Evolutionary conservation across 2,329 filamentous ascomycete genomes (phyloP).

Genomic region (Pseudopyrenochaeta lycopersici): DNA sequence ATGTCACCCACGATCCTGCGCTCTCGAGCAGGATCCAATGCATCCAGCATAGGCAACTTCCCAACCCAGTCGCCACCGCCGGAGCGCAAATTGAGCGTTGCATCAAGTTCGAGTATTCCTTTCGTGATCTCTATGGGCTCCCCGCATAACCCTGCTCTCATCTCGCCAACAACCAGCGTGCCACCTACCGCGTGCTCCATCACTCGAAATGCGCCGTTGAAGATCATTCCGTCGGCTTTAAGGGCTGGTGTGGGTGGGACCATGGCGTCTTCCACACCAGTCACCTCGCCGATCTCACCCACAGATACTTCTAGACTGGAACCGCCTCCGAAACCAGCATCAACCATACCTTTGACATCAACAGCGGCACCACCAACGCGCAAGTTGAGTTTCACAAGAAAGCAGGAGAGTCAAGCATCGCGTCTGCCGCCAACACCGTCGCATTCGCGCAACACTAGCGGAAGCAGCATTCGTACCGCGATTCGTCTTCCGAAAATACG

Average conservation of each 20-base stretch:
- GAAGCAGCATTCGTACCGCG: slow-evolving; percentile 30
- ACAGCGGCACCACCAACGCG: slow-evolving; percentile 2
- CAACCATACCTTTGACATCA: not conserved
- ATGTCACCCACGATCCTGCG: slow-evolving; percentile 1
- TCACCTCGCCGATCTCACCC: slow-evolving; percentile 27
- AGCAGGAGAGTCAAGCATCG: slow-evolving; percentile 4
- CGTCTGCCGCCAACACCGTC: slow-evolving; percentile 13
- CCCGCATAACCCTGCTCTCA: slow-evolving; percentile 40
- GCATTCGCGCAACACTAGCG: slow-evolving; percentile 35
- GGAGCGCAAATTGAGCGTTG: slow-evolving; percentile 27
- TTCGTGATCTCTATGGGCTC: slow-evolving; percentile 43
- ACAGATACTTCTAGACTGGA: slow-evolving; percentile 10
- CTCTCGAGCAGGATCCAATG: slow-evolving; percentile 23
- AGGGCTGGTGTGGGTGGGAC: slow-evolving; percentile 40
- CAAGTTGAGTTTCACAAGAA: slow-evolving; percentile 14
- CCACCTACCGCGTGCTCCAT: slow-evolving; percentile 33
- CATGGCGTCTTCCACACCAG: slow-evolving; percentile 37
- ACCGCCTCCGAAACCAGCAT: slow-evolving; percentile 2
- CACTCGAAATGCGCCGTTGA: slow-evolving; percentile 27
- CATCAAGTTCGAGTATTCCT: slow-evolving; percentile 30
- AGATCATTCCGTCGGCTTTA: slow-evolving; percentile 19
- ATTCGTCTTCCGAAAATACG: slow-evolving; percentile 29
- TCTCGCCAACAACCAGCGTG: slow-evolving; percentile 23
- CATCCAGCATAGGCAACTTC: slow-evolving; percentile 13
- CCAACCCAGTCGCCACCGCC: slow-evolving; percentile 11